Evolutionary conservation across 1,284 basidiomycete genomes (phyloP).

Genomic region (Exsudoporus floridanus): DNA sequence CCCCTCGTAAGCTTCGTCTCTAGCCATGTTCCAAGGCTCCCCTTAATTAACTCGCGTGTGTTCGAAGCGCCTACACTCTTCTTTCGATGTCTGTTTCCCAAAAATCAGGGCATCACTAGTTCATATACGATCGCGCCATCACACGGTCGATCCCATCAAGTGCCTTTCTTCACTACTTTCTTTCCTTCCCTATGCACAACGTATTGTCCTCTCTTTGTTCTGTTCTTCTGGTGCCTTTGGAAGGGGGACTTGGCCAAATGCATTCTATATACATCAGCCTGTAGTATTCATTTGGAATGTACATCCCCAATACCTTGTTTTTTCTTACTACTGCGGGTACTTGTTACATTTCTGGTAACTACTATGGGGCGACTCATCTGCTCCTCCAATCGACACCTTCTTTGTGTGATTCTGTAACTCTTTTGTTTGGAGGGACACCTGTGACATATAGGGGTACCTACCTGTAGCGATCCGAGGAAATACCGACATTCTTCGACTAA

Average conservation of each 20-base stretch:
- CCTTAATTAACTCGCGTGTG: conserved; percentile 4
- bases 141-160: not conserved
- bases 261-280: conserved; percentile 7
- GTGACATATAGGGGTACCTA: too few relatives aligned
- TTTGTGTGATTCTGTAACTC: too few relatives aligned
- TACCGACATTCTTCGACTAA: too few relatives aligned
- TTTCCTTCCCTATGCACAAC: conserved; percentile 10
- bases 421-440: too few relatives aligned
- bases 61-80: conserved; percentile 4
- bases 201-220: conserved; percentile 13
- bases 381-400: too few relatives aligned
- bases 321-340: not conserved
- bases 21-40: not conserved
- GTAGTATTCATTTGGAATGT: conserved; percentile 13
- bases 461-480: too few relatives aligned
- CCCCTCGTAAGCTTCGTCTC: conserved; percentile 13
- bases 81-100: not conserved
- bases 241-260: conserved; percentile 5
- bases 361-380: too few relatives aligned
- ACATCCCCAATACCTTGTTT: not conserved
- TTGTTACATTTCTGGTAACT: too few relatives aligned
- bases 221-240: conserved; percentile 2
- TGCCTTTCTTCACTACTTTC: not conserved
- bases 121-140: conserved; percentile 16
- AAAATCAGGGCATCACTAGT: conserved; percentile 10